phyloP scores from a whole-genome alignment of 306 rosid species.

The Cucumis hystrix region DNA sequence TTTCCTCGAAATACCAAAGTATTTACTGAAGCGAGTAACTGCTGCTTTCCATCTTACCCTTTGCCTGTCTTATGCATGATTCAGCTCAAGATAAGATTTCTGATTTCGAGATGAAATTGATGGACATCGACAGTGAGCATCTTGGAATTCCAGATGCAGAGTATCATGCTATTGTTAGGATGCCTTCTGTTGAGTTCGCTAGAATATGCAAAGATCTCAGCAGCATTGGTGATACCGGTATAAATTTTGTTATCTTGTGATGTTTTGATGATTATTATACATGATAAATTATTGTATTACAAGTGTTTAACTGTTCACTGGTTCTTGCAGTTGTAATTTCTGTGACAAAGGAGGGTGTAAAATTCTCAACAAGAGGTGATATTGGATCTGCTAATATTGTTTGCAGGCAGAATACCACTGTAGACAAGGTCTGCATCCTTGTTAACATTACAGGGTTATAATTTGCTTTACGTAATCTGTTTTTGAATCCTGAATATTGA shows the following conservation, averaged over 20 bases:
- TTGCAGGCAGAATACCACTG: conserved; percentile 81
- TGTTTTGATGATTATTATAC: neutral
- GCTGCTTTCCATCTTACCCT: neutral
- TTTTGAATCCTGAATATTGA: neutral
- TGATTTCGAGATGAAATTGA: conserved; percentile 94
- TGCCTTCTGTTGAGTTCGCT: conserved; percentile 84
- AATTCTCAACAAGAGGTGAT: conserved; percentile 90
- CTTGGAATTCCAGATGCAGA: conserved; percentile 96
- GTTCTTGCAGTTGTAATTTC: conserved; percentile 73
- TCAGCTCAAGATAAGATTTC: conserved; percentile 68
- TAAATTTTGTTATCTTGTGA: neutral
- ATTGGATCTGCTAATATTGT: conserved; percentile 89
- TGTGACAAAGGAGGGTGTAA: conserved; percentile 86
- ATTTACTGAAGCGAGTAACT: neutral
- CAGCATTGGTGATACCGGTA: conserved; percentile 94
- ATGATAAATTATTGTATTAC: neutral
- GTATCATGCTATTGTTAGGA: conserved; percentile 80
- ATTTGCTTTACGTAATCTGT: neutral
- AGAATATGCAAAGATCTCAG: conserved; percentile 89
- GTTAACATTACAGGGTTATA: neutral
- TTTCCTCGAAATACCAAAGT: too few species aligned
- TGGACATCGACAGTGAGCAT: conserved; percentile 96
- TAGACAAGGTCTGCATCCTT: conserved; percentile 55
- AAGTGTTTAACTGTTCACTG: neutral
- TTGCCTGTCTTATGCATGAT: neutral